Evolutionary conservation across 495 filamentous ascomycete species (phyloP), one percentile per base, ranked within the genome.

Genomic region (Polyplosphaeria fusca): DNA sequence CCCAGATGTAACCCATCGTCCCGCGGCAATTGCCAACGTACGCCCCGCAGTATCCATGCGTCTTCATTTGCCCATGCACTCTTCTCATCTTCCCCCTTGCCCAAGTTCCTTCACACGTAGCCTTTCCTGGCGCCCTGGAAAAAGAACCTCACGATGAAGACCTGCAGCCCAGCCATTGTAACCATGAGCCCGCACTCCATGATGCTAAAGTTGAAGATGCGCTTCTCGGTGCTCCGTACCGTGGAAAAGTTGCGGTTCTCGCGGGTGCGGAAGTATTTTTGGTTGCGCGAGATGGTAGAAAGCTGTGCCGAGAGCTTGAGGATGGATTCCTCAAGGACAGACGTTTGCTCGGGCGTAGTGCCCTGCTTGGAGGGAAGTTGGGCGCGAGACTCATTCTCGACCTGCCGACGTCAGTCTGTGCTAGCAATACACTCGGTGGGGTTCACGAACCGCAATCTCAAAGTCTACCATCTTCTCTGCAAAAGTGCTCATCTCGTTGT

Each of bases 201-300:
- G 42, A 99, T 77, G 66, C 88, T 95, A 74, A 99, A 96, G 71
- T 96, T 96, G 74, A 96, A 92, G 62, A 99, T 97, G 40, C 94
- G 79, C 60, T 79, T 80, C 77, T 99, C 94, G 25, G 94, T 99
- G 73, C 90, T 95, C 69, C 90, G 80, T 49, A 99, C 94, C 4
- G 94, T 99, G 73, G 89, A 95, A 74, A 97, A 95, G 71, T 99
- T 99, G 42, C 94, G 82, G 78, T 99, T 97, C 77, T 99, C 94
- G 59, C 94, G 84, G 1, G 94, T 99, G 27, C 94, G 88, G 85
- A 99, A 99, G 75, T 97, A 97, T 70, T 97, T 97, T 70, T 99
- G 94, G 76, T 95, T 96, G 43, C 94, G 85, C 16, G 88, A 89
- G 68, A 99, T 92, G 50, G 92, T 96, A n/a, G 90, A 95, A 32